These are phyloP conservation scores for Amauroascus verrucosus DNA, from an alignment of 2,329 filamentous ascomycete genomes.

Conservation along the genomic window DNA sequence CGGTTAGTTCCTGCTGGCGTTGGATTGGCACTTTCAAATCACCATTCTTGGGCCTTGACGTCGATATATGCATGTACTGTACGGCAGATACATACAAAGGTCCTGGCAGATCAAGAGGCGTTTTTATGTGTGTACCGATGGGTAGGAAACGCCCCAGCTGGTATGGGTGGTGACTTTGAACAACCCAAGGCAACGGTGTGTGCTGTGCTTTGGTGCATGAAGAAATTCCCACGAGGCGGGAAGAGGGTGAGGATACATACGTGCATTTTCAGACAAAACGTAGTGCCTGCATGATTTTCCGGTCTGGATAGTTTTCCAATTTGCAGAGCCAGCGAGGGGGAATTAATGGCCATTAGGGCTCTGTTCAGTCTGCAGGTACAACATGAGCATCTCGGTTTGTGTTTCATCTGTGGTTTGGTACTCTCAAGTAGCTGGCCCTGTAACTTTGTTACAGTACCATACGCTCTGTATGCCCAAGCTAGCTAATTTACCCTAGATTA, in stretches of 20 bases:
- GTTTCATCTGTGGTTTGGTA: constrained; percentile 5
- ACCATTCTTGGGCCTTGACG: too few species aligned
- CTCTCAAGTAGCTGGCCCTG: neutral
- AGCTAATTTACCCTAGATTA: constrained; percentile 3
- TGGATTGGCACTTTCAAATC: neutral
- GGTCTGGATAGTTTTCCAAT: neutral
- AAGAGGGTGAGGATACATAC: neutral
- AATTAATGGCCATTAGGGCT: neutral
- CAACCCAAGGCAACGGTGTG: too few species aligned
- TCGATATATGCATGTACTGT: too few species aligned
- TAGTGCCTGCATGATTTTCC: neutral
- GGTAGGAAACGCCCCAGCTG: too few species aligned
- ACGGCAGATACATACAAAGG: too few species aligned
- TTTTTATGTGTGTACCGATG: too few species aligned
- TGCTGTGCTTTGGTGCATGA: neutral
- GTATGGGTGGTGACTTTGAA: too few species aligned
- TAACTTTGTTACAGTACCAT: neutral
- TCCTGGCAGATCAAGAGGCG: too few species aligned
- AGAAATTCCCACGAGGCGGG: neutral
- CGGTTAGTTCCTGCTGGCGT: neutral
- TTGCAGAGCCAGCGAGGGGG: neutral
- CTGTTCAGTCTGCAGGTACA: constrained; percentile 8
- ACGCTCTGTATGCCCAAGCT: neutral
- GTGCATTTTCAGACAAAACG: neutral
- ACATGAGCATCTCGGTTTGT: constrained; percentile 3